These are phyloP conservation scores for Globisporangium orthogonon DNA, from an alignment of 352 stramenopile species.

Conservation along the genomic window DNA sequence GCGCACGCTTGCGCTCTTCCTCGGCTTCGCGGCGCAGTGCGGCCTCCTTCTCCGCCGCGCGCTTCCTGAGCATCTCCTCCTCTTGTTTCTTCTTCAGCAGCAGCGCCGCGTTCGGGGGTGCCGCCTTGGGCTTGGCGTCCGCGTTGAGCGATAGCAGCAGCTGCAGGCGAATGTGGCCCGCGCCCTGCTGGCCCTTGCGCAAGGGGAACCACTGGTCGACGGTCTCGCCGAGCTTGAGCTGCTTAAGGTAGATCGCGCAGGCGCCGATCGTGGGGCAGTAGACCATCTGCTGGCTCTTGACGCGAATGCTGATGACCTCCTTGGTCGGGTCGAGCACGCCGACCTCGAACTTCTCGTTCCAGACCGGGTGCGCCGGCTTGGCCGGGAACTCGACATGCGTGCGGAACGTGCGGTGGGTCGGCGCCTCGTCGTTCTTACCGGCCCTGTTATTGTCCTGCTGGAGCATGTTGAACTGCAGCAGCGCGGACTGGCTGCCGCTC, in stretches of 20 bases:
- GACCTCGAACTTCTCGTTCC: conserved; percentile 77
- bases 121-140: neutral
- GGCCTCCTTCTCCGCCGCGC: conserved; percentile 7
- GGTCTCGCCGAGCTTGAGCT: conserved; percentile 34
- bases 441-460: conserved; percentile 3
- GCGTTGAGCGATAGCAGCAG: conserved; percentile 29
- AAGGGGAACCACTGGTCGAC: conserved; percentile 58
- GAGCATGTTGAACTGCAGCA: conserved; percentile 15
- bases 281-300: conserved; percentile 64
- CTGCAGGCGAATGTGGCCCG: conserved; percentile 50
- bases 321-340: conserved; percentile 33
- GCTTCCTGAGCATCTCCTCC: conserved; percentile 4
- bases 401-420: conserved; percentile 44
- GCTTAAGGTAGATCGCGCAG: conserved; percentile 46
- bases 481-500: conserved; percentile 19
- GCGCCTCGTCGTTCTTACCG: neutral
- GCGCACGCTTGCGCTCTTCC: neutral
- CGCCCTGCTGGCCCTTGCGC: conserved; percentile 31
- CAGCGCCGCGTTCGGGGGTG: conserved; percentile 11
- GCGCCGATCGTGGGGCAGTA: conserved; percentile 57
- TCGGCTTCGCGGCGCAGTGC: conserved; percentile 1
- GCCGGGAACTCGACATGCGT: conserved; percentile 42
- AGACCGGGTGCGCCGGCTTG: conserved; percentile 33
- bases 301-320: conserved; percentile 61
- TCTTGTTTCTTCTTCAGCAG: conserved; percentile 13